These are phyloP conservation scores for Platismatia glauca DNA, from an alignment of 495 filamentous ascomycete species.

Conservation along the genomic window DNA sequence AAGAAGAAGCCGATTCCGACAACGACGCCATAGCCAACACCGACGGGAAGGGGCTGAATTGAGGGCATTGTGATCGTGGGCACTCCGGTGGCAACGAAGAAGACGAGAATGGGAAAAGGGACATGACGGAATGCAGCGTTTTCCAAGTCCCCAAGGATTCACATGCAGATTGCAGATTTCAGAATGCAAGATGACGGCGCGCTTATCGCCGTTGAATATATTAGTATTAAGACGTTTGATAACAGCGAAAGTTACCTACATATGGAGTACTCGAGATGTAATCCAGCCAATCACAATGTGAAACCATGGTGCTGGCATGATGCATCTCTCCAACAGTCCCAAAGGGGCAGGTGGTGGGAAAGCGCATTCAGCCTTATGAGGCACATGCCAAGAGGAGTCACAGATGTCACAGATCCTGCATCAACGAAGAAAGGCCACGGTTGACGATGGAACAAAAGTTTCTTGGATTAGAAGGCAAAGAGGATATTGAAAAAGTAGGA, in stretches of 20 bases:
- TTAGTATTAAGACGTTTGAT: neutral
- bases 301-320: constrained; percentile 2
- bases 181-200: constrained; percentile 7
- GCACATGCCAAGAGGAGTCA: too few relatives aligned
- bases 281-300: neutral
- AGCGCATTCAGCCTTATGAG: too few relatives aligned
- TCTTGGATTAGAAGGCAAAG: too few relatives aligned
- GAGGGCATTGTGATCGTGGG: constrained; percentile 1
- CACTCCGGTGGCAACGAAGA: neutral
- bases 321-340: too few relatives aligned
- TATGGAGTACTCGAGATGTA: neutral
- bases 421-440: too few relatives aligned
- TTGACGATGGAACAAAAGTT: too few relatives aligned
- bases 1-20: constrained; percentile 42
- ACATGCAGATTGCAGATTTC: neutral
- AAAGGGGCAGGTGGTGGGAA: too few relatives aligned
- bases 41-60: constrained; percentile 12
- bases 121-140: neutral
- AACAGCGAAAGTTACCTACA: neutral
- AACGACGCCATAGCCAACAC: constrained; percentile 37
- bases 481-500: too few relatives aligned
- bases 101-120: neutral
- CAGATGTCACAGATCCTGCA: too few relatives aligned
- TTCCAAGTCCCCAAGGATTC: neutral
- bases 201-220: constrained; percentile 9